Conservation (phyloP, 23 red algal species). For the Agarophyton chilense region DNA sequence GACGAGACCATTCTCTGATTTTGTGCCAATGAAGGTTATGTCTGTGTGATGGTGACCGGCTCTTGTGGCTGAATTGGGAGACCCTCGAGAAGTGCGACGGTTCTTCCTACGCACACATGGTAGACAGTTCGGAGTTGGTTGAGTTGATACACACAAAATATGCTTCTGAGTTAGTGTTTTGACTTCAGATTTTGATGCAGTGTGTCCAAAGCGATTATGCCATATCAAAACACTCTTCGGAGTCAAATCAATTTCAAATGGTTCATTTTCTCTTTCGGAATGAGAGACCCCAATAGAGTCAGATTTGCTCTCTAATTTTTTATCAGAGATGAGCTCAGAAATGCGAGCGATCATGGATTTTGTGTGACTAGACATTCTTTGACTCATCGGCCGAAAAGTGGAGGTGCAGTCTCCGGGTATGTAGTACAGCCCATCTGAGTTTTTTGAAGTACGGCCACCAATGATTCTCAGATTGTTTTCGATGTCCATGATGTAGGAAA, state of each 20-base stretch:
- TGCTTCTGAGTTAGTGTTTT: no score
- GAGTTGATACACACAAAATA: no score
- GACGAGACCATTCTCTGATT: no score
- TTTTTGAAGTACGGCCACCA: neutral
- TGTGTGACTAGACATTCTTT: neutral
- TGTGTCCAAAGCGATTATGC: constrained; percentile 1
- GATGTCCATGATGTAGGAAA: neutral
- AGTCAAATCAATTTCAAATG: neutral
- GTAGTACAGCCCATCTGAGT: constrained; percentile 4
- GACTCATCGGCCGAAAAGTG: neutral
- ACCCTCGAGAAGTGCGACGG: neutral
- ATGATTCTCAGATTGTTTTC: neutral
- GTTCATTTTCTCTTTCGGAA: neutral
- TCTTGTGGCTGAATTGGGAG: neutral
- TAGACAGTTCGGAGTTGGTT: no score
- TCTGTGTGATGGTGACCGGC: constrained; percentile 6
- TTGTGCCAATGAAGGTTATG: no score
- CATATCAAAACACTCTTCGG: neutral
- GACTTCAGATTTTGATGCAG: neutral
- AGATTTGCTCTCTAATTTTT: neutral
- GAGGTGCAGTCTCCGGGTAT: neutral
- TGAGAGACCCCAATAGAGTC: constrained; percentile 2
- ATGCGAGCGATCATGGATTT: neutral
- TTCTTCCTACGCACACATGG: no score
- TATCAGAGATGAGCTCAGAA: neutral